A percentile compares a stretch with the other conserved stretches of the same genome.
Evolutionary conservation across 148 eudicot species (phyloP).

Genomic region (Fagopyrum tataricum): DNA sequence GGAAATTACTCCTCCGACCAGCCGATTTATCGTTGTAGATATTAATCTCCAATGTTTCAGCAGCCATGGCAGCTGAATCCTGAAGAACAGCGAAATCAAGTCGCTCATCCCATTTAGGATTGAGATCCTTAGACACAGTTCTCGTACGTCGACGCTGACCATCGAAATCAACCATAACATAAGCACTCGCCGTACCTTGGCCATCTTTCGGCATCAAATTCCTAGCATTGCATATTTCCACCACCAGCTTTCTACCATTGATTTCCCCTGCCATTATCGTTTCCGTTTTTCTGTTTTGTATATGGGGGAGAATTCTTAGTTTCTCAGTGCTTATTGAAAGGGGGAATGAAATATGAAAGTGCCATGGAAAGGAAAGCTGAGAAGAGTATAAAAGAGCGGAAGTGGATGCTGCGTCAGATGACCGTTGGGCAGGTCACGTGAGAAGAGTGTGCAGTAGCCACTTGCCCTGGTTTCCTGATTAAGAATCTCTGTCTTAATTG

Average conservation of each 20-base stretch:
- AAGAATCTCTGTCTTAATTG: slow-evolving; percentile 6
- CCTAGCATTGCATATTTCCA: slow-evolving; percentile 67
- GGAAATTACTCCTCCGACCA: slow-evolving; percentile 46
- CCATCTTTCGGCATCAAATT: slow-evolving; percentile 94
- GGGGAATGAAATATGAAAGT: not conserved
- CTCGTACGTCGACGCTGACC: slow-evolving; percentile 77
- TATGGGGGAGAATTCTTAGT: not conserved
- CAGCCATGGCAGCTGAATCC: slow-evolving; percentile 31
- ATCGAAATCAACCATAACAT: slow-evolving; percentile 64
- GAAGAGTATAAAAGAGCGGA: not conserved
- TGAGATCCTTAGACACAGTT: slow-evolving; percentile 60
- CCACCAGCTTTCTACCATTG: slow-evolving; percentile 44
- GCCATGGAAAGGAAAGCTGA: not conserved
- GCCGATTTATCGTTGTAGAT: slow-evolving; percentile 71
- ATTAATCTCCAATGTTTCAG: slow-evolving; percentile 51
- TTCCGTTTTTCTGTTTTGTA: not conserved
- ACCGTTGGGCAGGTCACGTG: slow-evolving; percentile 9
- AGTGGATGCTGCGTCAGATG: slow-evolving; percentile 5
- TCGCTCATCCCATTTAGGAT: slow-evolving; percentile 79
- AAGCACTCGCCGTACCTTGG: slow-evolving; percentile 81
- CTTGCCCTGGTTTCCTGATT: not conserved
- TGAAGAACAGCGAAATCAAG: slow-evolving; percentile 49
- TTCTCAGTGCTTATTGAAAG: not conserved
- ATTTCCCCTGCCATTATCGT: slow-evolving; percentile 29
- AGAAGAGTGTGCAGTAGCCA: not conserved